These are phyloP conservation scores for Cryptococcus neoformans DNA, from an alignment of 1,284 basidiomycete genomes.

Conservation along the genomic window DNA sequence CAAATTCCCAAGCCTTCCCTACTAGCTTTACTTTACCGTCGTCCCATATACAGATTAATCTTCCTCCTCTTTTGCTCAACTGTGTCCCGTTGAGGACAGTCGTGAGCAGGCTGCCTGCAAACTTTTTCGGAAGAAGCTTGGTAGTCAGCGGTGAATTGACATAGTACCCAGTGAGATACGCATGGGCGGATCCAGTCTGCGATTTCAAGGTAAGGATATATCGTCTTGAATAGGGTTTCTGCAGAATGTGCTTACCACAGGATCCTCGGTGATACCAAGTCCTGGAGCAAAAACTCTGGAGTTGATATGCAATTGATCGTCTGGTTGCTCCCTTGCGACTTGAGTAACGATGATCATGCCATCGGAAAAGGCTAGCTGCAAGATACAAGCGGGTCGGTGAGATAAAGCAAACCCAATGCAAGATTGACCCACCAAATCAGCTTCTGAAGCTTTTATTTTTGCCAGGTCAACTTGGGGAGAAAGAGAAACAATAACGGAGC, in stretches of 20 bases:
- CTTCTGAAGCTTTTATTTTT: constrained; percentile 13
- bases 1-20: constrained; percentile 17
- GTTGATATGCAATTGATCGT: constrained; percentile 15
- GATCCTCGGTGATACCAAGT: constrained; percentile 37
- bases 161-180: constrained; percentile 34
- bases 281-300: constrained; percentile 31
- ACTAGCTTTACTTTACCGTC: constrained; percentile 14
- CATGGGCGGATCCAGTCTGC: constrained; percentile 37
- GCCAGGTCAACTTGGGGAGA: constrained; percentile 18
- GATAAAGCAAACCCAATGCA: not conserved
- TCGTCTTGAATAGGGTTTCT: too few relatives aligned
- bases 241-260: constrained; percentile 29
- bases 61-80: constrained; percentile 14
- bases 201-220: too few relatives aligned
- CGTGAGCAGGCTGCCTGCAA: constrained; percentile 1
- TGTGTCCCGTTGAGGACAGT: constrained; percentile 17
- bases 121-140: constrained; percentile 8
- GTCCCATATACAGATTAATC: constrained; percentile 12
- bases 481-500: constrained; percentile 21
- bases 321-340: constrained; percentile 3
- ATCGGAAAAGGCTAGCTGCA: not conserved
- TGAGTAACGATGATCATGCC: constrained; percentile 30
- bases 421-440: constrained; percentile 17
- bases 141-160: constrained; percentile 16
- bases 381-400: not conserved